Percentiles rank a stretch among this genome's conserved stretches.
These are phyloP conservation scores for Plasmodium billcollinsi DNA, from an alignment of 169 alveolate species.

Conservation along the genomic window DNA sequence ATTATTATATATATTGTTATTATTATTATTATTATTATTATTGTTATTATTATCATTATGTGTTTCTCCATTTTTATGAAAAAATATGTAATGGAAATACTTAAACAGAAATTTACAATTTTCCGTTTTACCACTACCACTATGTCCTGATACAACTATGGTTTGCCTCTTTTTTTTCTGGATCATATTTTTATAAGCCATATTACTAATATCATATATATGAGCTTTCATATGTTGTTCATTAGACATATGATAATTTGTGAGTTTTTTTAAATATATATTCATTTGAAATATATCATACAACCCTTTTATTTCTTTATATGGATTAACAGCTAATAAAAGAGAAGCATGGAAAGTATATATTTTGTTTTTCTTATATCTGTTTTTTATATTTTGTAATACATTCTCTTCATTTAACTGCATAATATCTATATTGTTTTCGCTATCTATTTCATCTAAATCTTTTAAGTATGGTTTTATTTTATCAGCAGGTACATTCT, in stretches of 20 bases:
- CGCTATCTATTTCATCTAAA: conserved; percentile 27
- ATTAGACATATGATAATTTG: conserved; percentile 23
- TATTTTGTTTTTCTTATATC: conserved; percentile 77
- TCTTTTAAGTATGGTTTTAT: conserved; percentile 43
- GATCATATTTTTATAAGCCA: conserved; percentile 80
- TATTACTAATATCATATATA: conserved; percentile 79
- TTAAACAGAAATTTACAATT: conserved; percentile 91
- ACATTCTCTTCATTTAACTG: conserved; percentile 53
- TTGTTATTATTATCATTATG: background rate
- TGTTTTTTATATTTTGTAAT: conserved; percentile 52
- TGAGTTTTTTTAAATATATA: conserved; percentile 71
- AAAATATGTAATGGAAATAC: conserved; percentile 85
- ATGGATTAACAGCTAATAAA: conserved; percentile 88
- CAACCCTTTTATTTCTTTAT: conserved; percentile 82
- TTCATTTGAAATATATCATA: conserved; percentile 81
- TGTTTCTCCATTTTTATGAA: conserved; percentile 16
- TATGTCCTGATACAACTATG: conserved; percentile 98
- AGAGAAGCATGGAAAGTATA: conserved; percentile 89
- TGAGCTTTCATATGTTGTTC: conserved; percentile 75
- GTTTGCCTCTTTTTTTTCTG: conserved; percentile 88
- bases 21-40: conserved; percentile 9
- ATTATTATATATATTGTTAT: background rate
- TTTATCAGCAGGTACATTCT: conserved; percentile 32
- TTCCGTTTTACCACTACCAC: conserved; percentile 99
- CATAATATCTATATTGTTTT: conserved; percentile 50